Percentiles rank a stretch among this genome's conserved stretches.
Conservation (phyloP, 306 rosid species). For the Casuarina equisetifolia region DNA sequence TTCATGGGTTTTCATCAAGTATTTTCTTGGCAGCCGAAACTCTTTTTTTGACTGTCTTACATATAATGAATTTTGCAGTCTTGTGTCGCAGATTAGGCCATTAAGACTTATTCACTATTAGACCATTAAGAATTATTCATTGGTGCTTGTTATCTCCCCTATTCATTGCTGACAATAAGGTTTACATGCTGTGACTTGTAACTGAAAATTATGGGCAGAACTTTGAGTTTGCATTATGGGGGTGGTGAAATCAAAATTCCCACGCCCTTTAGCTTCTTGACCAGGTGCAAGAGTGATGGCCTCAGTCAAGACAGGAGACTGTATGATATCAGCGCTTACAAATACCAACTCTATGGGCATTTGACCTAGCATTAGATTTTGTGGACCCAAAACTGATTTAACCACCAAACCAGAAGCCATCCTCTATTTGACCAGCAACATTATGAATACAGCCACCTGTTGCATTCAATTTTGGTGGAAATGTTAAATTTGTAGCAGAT, state of each 20-base stretch:
- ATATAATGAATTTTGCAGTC: too few species aligned
- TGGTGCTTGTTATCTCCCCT: conserved; percentile 34
- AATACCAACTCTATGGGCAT: conserved; percentile 33
- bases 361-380: conserved; percentile 28
- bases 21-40: too few species aligned
- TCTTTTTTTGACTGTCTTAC: too few species aligned
- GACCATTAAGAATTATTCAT: too few species aligned
- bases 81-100: too few species aligned
- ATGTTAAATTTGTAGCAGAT: conserved; percentile 26
- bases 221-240: conserved; percentile 44
- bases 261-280: conserved; percentile 47
- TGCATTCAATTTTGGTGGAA: conserved; percentile 20
- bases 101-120: too few species aligned
- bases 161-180: conserved; percentile 40
- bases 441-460: conserved; percentile 33
- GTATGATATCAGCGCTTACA: conserved; percentile 22
- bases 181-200: conserved; percentile 32
- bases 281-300: conserved; percentile 40
- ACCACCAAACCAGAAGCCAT: conserved; percentile 49
- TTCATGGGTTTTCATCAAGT: too few species aligned
- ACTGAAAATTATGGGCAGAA: conserved; percentile 41
- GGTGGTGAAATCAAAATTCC: conserved; percentile 28
- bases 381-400: neutral
- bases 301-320: conserved; percentile 36
- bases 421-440: conserved; percentile 40